Base-by-base conservation (phyloP, 2,329 filamentous ascomycete genomes). In the Cladosporium sp. region DNA sequence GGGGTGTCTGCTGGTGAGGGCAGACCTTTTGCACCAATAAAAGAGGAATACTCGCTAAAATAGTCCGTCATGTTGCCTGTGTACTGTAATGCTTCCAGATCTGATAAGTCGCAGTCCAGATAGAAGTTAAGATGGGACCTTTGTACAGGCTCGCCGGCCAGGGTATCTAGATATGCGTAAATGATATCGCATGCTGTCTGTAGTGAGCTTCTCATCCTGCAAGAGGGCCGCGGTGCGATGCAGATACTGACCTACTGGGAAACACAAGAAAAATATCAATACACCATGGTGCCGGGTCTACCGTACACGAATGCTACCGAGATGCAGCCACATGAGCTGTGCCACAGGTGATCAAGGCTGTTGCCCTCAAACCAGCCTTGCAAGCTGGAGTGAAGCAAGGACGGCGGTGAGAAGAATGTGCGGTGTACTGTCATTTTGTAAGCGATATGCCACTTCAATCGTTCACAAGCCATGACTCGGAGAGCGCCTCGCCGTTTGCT, bases 1-100 rank as follows among this genome's bases (percentile, higher is more conserved):
- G 88, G 88, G 25, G 88, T 88, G 63, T 88, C 86, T 37, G 82
- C 81, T 11, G 89, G 87, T 37, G 88, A 87, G 30, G 90, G 88
- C 60, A 92, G 78, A 49, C 83, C 78, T 66, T 84, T 79, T 63
- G 79, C 78, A 64, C 82, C 80, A 62, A 68, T 67, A 68, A 76
- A 69, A 64, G 66, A 68, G 61, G 76, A 73, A 56, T 76, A 74
- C 50, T 80, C 76, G 55, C 73, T 76, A 63, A 79, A 80, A 67
- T 80, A 80, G 59, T 79, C 78, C 51, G 65, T 63, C 70, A 70
- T 72, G 22, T 38, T 49, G 52, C 30, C 20, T 17, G 54, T 12
- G 19, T n/a, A 22, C 28, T 38, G 42, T 28, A 40, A 39, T 17
- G 19, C 20, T 12, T 49, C 42, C 30, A 56, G 17, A 22, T 56